These are phyloP conservation scores for Glycine soja DNA, from an alignment of 306 rosid species.

Conservation along the genomic window DNA sequence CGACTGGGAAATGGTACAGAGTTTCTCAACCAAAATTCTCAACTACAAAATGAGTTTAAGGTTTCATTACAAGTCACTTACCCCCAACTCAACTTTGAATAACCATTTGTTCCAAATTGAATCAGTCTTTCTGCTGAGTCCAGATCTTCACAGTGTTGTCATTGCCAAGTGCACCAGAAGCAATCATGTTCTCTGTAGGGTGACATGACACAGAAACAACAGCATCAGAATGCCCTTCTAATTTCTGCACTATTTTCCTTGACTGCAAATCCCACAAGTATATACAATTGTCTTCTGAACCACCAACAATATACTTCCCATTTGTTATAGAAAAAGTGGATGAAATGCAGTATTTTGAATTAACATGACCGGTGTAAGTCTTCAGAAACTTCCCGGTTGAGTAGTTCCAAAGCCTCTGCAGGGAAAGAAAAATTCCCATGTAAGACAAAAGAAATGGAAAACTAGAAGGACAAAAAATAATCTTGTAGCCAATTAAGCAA, in stretches of 20 bases:
- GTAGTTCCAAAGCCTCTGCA: constrained; percentile 97
- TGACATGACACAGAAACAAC: constrained; percentile 92
- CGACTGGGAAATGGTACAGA: constrained; percentile 24
- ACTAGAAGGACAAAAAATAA: background rate
- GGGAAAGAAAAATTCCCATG: constrained; percentile 28
- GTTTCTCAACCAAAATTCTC: constrained; percentile 36
- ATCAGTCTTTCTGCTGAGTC: constrained; percentile 75
- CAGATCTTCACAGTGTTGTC: constrained; percentile 93
- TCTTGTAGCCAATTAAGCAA: constrained; percentile 13
- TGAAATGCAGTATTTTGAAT: constrained; percentile 86
- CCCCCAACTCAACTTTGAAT: constrained; percentile 10
- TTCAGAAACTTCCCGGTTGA: constrained; percentile 90
- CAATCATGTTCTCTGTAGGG: constrained; percentile 88
- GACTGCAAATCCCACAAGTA: constrained; percentile 91
- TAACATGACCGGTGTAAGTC: constrained; percentile 82
- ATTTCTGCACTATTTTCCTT: constrained; percentile 80
- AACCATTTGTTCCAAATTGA: constrained; percentile 22
- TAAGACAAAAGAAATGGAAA: constrained; percentile 5
- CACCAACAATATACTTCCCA: constrained; percentile 90
- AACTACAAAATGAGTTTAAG: constrained; percentile 36
- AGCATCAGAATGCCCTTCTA: constrained; percentile 94
- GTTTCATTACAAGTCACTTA: constrained; percentile 8
- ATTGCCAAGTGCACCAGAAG: constrained; percentile 92
- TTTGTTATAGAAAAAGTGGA: constrained; percentile 83
- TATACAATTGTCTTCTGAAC: constrained; percentile 86